phyloP scores from a whole-genome alignment of 352 stramenopile species.

The Phytophthora parvispora region DNA sequence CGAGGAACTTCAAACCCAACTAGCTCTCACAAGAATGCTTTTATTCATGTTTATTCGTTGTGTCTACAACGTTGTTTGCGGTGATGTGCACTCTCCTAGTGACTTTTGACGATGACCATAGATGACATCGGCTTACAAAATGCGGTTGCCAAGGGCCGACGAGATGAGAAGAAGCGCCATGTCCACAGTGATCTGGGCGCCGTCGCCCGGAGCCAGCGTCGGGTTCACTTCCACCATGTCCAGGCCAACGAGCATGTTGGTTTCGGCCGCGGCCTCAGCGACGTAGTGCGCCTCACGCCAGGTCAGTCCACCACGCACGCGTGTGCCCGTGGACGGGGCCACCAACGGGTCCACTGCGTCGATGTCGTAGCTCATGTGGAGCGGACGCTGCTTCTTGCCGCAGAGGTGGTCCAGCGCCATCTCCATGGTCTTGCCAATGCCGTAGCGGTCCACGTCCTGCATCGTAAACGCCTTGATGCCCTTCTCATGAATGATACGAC shows the following conservation, averaged over 20 bases:
- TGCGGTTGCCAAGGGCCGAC: constrained; percentile 94
- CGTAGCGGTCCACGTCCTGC: constrained; percentile 97
- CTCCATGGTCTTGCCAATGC: constrained; percentile 98
- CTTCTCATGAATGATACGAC: constrained; percentile 91
- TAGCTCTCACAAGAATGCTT: neutral
- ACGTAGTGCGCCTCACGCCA: constrained; percentile 98
- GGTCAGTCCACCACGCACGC: constrained; percentile 96
- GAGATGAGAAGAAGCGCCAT: constrained; percentile 95
- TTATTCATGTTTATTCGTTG: neutral
- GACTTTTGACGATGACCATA: neutral
- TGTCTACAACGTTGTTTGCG: neutral
- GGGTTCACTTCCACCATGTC: constrained; percentile 98
- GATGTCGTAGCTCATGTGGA: constrained; percentile 99
- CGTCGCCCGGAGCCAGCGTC: constrained; percentile 87
- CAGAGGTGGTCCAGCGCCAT: constrained; percentile 96
- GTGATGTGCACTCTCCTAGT: neutral
- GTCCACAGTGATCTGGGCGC: constrained; percentile 94
- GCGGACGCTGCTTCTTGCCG: constrained; percentile 86
- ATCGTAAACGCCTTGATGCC: constrained; percentile 97
- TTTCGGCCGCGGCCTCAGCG: constrained; percentile 93
- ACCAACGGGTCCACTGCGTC: constrained; percentile 97
- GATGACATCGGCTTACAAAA: constrained; percentile 65
- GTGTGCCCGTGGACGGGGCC: constrained; percentile 97
- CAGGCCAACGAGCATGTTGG: constrained; percentile 88
- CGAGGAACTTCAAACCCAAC: neutral